These are phyloP conservation scores for Mucor indicus DNA, from an alignment of 371 early-diverging fungal species.

Conservation along the genomic window DNA sequence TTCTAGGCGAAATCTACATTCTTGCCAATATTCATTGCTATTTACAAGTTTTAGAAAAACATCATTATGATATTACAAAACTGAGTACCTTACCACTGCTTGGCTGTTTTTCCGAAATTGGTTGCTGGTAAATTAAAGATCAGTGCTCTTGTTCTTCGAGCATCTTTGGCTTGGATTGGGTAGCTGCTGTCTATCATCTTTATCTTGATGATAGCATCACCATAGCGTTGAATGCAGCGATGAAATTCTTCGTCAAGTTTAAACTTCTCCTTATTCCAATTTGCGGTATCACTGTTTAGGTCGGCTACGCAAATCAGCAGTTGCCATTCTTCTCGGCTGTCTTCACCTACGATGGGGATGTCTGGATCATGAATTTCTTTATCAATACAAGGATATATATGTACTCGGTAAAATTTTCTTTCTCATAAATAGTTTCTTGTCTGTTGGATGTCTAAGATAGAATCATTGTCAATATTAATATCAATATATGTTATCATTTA, in stretches of 20 bases:
- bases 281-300: conserved; percentile 7
- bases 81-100: too few relatives aligned
- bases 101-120: too few relatives aligned
- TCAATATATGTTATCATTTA: too few relatives aligned
- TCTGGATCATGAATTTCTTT: neutral
- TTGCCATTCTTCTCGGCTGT: conserved; percentile 19
- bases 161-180: too few relatives aligned
- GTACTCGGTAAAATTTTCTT: conserved; percentile 20
- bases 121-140: too few relatives aligned
- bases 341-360: neutral
- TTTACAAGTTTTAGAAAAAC: neutral
- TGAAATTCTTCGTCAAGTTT: conserved; percentile 22
- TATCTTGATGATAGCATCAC: too few relatives aligned
- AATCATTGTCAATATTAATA: too few relatives aligned
- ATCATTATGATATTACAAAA: too few relatives aligned
- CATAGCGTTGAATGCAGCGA: neutral
- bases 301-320: conserved; percentile 20
- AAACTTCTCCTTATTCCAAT: conserved; percentile 33
- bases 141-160: too few relatives aligned
- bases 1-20: neutral
- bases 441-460: too few relatives aligned
- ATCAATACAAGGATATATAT: conserved; percentile 21
- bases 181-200: too few relatives aligned
- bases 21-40: neutral
- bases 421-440: conserved; percentile 18